Conservation (phyloP, 2,329 filamentous ascomycete species). For the Geosmithia putterillii region DNA sequence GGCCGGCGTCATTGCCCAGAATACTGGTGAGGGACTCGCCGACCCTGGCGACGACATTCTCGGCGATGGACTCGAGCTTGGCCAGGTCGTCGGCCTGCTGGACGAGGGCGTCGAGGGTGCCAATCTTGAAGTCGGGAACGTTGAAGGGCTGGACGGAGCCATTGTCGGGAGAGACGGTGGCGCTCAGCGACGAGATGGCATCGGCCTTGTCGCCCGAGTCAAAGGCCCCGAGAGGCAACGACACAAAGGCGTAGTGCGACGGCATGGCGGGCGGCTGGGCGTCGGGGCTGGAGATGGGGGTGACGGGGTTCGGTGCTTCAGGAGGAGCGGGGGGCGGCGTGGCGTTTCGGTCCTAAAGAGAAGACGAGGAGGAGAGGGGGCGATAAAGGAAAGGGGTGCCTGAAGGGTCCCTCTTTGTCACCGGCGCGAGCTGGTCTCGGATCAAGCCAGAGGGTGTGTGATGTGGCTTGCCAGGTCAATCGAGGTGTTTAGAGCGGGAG, state of each 20-base stretch:
- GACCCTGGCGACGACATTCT: slow-evolving; percentile 77
- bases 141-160: slow-evolving; percentile 65
- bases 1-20: slow-evolving; percentile 73
- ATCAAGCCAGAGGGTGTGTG: not conserved
- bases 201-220: slow-evolving; percentile 71
- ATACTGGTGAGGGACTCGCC: slow-evolving; percentile 73
- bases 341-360: not conserved
- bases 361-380: not conserved
- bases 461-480: not conserved
- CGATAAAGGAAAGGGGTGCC: not conserved
- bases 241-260: slow-evolving; percentile 73
- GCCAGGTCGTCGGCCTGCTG: slow-evolving; percentile 91
- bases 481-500: not conserved
- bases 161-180: slow-evolving; percentile 61
- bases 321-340: not conserved
- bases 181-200: slow-evolving; percentile 63
- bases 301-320: too few relatives aligned
- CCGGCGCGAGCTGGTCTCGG: not conserved
- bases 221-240: slow-evolving; percentile 77
- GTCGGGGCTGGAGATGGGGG: not conserved
- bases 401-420: not conserved
- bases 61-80: slow-evolving; percentile 73
- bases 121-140: slow-evolving; percentile 94
- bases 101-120: slow-evolving; percentile 85
- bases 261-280: slow-evolving; percentile 22